Evolutionary conservation across 352 stramenopile genomes (phyloP).

Genomic region (Phytophthora nicotianae): DNA sequence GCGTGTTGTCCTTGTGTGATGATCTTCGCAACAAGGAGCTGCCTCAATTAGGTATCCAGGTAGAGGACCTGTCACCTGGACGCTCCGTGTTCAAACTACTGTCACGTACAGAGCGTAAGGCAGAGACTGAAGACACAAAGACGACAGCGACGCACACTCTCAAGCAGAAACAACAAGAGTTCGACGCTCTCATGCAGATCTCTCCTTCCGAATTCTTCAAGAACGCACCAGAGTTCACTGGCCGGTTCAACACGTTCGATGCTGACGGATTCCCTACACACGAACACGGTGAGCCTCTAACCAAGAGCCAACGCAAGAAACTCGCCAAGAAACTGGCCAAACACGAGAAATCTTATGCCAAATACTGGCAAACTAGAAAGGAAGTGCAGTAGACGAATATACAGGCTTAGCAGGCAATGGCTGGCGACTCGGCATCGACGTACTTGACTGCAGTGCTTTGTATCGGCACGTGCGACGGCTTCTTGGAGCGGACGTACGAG

Average conservation of each 20-base stretch:
- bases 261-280: constrained; percentile 59
- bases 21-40: constrained; percentile 62
- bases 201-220: constrained; percentile 59
- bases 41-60: constrained; percentile 56
- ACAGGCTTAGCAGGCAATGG: constrained; percentile 43
- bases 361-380: constrained; percentile 53
- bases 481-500: constrained; percentile 61
- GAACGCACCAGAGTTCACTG: constrained; percentile 45
- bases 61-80: constrained; percentile 73
- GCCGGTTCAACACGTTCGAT: constrained; percentile 62
- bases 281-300: constrained; percentile 48
- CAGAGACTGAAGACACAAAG: constrained; percentile 17
- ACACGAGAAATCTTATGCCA: constrained; percentile 67
- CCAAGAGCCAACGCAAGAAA: constrained; percentile 82
- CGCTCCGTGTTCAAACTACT: constrained; percentile 66
- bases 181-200: constrained; percentile 73
- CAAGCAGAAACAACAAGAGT: constrained; percentile 55
- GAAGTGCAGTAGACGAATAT: too few relatives aligned
- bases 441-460: constrained; percentile 34
- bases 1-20: constrained; percentile 69
- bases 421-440: constrained; percentile 31
- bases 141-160: constrained; percentile 9
- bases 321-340: constrained; percentile 75
- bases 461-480: constrained; percentile 41
- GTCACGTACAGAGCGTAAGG: constrained; percentile 40